A percentile compares a stretch with the other conserved stretches of the same genome.
Conservation (phyloP, 139 green algal genomes). For the Choricystis sp. region DNA sequence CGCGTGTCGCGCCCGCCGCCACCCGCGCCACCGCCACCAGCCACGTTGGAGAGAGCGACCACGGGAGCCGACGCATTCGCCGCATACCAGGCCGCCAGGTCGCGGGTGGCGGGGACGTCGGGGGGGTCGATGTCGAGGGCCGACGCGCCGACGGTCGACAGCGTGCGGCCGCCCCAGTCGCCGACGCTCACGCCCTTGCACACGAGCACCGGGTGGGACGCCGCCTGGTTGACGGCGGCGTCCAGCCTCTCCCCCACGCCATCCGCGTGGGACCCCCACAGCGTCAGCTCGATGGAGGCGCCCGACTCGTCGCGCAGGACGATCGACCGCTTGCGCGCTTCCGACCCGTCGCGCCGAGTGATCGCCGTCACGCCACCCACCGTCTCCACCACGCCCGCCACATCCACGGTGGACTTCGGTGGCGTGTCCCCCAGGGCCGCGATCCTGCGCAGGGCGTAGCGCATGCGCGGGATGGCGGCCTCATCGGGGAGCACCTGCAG, state of each 20-base stretch:
- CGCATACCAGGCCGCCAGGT: slow-evolving; percentile 41
- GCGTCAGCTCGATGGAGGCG: slow-evolving; percentile 68
- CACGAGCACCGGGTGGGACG: slow-evolving; percentile 48
- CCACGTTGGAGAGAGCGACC: not conserved
- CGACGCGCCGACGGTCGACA: slow-evolving; percentile 51
- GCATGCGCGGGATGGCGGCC: slow-evolving; percentile 41
- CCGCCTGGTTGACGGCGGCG: not conserved
- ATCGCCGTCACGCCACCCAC: slow-evolving; percentile 41
- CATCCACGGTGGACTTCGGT: slow-evolving; percentile 52
- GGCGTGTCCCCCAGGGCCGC: slow-evolving; percentile 47
- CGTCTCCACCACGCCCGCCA: slow-evolving; percentile 73
- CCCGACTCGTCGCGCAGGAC: slow-evolving; percentile 56
- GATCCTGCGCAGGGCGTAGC: slow-evolving; percentile 57
- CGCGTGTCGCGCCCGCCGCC: not conserved
- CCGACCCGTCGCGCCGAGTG: slow-evolving; percentile 56
- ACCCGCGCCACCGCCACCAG: slow-evolving; percentile 1
- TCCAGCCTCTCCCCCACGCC: slow-evolving; percentile 51
- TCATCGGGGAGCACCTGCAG: slow-evolving; percentile 38
- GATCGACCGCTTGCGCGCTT: slow-evolving; percentile 67
- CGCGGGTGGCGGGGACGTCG: slow-evolving; percentile 34
- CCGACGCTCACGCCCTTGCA: slow-evolving; percentile 70
- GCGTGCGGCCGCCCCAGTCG: slow-evolving; percentile 85
- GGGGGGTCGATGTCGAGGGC: slow-evolving; percentile 53
- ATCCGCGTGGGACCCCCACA: slow-evolving; percentile 60
- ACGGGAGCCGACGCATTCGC: not conserved